Conservation (phyloP, 345 rosid species). For the Hibiscus trionum region DNA sequence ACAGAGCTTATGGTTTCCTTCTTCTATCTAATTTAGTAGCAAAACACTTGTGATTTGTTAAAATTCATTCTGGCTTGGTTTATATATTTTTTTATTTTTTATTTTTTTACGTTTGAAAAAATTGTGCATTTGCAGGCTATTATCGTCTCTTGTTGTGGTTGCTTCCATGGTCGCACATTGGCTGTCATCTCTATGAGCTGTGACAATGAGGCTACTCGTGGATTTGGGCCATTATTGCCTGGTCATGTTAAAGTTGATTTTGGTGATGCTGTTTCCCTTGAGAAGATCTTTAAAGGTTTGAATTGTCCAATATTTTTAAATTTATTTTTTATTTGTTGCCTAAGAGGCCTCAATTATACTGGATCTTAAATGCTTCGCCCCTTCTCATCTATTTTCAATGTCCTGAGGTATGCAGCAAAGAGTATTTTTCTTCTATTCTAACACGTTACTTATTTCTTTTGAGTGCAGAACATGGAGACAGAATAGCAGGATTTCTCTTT, state of each 20-base stretch:
- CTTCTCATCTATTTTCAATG: background rate
- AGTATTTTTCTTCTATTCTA: background rate
- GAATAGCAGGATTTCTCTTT: constrained; percentile 83
- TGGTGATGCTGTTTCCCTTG: constrained; percentile 68
- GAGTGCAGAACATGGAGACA: constrained; percentile 62
- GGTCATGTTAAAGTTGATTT: constrained; percentile 95
- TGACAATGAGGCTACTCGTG: constrained; percentile 93
- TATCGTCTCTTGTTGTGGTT: constrained; percentile 92
- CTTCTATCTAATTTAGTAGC: background rate
- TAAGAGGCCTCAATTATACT: background rate
- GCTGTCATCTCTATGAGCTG: constrained; percentile 97
- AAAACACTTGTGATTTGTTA: background rate
- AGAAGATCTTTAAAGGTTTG: constrained; percentile 69
- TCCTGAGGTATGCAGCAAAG: background rate
- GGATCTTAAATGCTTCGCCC: background rate
- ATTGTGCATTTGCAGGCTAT: constrained; percentile 47
- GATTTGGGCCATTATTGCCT: constrained; percentile 83
- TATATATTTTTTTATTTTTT: background rate
- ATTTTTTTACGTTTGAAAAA: background rate
- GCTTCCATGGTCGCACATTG: constrained; percentile 96
- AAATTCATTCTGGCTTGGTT: background rate
- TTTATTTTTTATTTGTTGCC: background rate
- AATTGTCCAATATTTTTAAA: background rate
- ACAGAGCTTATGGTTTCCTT: background rate
- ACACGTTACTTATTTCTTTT: constrained; percentile 8